Percentiles rank a stretch among this genome's conserved stretches.
Conservation (phyloP, 805 yeast species). For the Pichia ethanolica region DNA sequence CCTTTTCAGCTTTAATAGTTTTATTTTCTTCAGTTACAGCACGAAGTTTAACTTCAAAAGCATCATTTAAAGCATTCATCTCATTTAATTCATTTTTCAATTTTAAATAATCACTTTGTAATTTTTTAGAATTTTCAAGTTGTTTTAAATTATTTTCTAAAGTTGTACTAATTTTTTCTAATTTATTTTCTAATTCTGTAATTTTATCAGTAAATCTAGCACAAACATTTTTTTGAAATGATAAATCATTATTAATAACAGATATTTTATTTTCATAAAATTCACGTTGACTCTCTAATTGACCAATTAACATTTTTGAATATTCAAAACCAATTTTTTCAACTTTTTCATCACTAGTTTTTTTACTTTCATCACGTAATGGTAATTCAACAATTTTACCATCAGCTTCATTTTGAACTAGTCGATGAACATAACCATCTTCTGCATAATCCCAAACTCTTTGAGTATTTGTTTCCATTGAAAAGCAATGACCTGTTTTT, state of each 20-base stretch:
- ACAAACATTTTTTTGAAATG: background rate
- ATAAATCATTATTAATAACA: constrained; percentile 19
- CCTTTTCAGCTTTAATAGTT: constrained; percentile 32
- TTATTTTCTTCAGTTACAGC: constrained; percentile 27
- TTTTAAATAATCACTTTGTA: too few relatives aligned
- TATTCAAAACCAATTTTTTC: constrained; percentile 70
- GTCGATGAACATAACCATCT: constrained; percentile 81
- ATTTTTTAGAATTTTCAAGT: too few relatives aligned
- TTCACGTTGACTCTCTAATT: constrained; percentile 78
- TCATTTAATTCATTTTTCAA: background rate
- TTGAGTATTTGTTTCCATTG: constrained; percentile 79
- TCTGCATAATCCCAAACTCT: constrained; percentile 95
- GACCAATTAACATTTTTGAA: constrained; percentile 69
- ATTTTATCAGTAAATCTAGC: background rate
- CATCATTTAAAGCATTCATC: constrained; percentile 30
- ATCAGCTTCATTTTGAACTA: constrained; percentile 77
- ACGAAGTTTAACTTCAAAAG: constrained; percentile 34
- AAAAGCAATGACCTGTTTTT: constrained; percentile 75
- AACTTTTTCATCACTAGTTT: constrained; percentile 31
- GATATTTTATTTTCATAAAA: constrained; percentile 56
- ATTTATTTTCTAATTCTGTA: background rate
- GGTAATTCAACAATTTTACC: constrained; percentile 83
- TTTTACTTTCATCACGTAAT: constrained; percentile 21
- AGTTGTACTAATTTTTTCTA: background rate
- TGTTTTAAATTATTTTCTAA: background rate